Base-by-base conservation (phyloP, 768 basidiomycete genomes). In the Krasilnikovozyma curviuscula region DNA sequence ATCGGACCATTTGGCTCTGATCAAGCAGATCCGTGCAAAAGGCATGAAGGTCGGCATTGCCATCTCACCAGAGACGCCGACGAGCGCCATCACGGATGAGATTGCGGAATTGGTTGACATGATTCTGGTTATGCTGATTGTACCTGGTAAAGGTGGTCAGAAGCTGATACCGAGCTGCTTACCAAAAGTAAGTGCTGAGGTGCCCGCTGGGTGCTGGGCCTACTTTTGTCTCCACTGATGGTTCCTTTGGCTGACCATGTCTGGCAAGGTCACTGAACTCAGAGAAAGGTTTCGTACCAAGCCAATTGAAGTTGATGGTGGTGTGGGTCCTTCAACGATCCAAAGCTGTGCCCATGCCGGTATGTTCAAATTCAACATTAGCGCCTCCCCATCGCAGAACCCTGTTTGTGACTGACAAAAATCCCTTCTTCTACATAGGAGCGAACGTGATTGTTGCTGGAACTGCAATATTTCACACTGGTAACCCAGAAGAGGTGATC, bases 381-480 rank as follows among this genome's bases (percentile, higher is more conserved):
- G n/a, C n/a, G n/a, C n/a, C n/a, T n/a, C n/a, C n/a, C n/a, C n/a
- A n/a, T n/a, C n/a, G n/a, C n/a, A n/a, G n/a, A n/a, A n/a, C n/a
- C n/a, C n/a, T n/a, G n/a, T n/a, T n/a, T n/a, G n/a, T n/a, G n/a
- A n/a, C n/a, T n/a, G n/a, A n/a, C n/a, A n/a, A n/a, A n/a, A n/a
- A n/a, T n/a, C n/a, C n/a, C n/a, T n/a, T n/a, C n/a, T n/a, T 40
- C n/a, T 13, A 7, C 21, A 10, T 55, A 89, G 91, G 91, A 19
- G 88, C 85, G 67, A 98, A 98, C 59, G 88, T 98, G 55, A 84
- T 97, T 44, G 91, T 98, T 23, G 89, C 91, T 12, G 91, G 91
- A 12, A 95, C 89, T 7, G 89, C 91, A 4, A 80, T 98, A 51
- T 97, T 95, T 60, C 74, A 73, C 34, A 77, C 86, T 3, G 59